Evolutionary conservation across 139 green algal genomes (phyloP).

Genomic region (Coelastrella sp.): DNA sequence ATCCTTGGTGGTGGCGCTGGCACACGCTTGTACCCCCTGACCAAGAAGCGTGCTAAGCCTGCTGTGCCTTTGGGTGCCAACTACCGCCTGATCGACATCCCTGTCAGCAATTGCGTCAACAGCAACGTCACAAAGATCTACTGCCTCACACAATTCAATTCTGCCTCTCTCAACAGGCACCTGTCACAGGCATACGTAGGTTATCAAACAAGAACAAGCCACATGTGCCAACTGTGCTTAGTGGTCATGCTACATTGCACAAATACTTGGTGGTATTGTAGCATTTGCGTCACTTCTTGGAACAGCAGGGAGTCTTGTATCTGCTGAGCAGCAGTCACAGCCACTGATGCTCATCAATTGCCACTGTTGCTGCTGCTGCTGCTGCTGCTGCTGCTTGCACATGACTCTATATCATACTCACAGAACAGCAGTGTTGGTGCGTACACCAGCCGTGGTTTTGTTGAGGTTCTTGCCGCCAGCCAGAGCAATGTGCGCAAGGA

Average conservation of each 20-base stretch:
- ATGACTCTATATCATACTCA: not conserved
- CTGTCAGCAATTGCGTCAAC: slow-evolving; percentile 99
- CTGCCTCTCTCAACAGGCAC: slow-evolving; percentile 98
- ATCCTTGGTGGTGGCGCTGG: slow-evolving; percentile 98
- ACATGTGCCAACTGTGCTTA: too few relatives aligned
- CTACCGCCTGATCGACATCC: slow-evolving; percentile 99
- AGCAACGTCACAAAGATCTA: slow-evolving; percentile 99
- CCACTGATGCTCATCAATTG: not conserved
- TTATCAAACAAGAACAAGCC: not conserved
- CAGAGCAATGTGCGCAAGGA: slow-evolving; percentile 92
- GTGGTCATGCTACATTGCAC: too few relatives aligned
- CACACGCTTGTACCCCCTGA: slow-evolving; percentile 96
- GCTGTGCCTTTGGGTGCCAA: slow-evolving; percentile 98
- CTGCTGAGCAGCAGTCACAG: not conserved
- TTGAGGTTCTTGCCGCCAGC: slow-evolving; percentile 98
- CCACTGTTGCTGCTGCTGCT: not conserved
- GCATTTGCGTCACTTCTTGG: too few relatives aligned
- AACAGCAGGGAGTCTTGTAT: not conserved
- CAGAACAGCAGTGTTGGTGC: slow-evolving; percentile 94
- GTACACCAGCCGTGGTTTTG: slow-evolving; percentile 91
- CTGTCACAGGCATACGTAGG: slow-evolving; percentile 95
- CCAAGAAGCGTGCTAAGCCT: slow-evolving; percentile 98
- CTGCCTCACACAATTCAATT: slow-evolving; percentile 99
- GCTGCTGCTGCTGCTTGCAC: not conserved
- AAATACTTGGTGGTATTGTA: too few relatives aligned